Conservation (phyloP, 768 basidiomycete genomes). For the Termitomyces heimii region DNA sequence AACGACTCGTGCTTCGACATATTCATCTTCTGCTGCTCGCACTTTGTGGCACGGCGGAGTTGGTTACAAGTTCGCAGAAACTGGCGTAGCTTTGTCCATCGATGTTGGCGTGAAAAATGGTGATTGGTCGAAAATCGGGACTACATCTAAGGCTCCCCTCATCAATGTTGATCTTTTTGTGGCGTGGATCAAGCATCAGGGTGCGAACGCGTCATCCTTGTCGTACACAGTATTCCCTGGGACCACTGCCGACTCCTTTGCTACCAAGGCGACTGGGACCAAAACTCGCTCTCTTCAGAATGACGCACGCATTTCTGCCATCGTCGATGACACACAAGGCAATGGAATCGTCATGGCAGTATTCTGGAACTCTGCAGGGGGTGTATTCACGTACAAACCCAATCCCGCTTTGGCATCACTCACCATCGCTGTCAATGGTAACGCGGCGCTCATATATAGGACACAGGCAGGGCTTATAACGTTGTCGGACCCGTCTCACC, state of each 20-base stretch:
- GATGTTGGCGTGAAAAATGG: conserved; percentile 42
- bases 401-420: conserved; percentile 18
- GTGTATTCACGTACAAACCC: conserved; percentile 27
- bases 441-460: conserved; percentile 40
- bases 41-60: conserved; percentile 62
- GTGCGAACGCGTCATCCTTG: conserved; percentile 15
- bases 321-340: conserved; percentile 28
- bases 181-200: conserved; percentile 33
- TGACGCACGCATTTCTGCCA: conserved; percentile 33
- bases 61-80: conserved; percentile 36
- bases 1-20: not conserved
- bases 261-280: conserved; percentile 15
- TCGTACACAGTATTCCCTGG: conserved; percentile 40
- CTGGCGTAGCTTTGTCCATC: conserved; percentile 34
- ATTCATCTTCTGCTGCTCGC: conserved; percentile 12
- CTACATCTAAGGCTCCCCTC: conserved; percentile 52
- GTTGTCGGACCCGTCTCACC: conserved; percentile 65
- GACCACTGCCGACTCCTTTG: conserved; percentile 22
- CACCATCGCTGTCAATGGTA: conserved; percentile 32
- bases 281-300: conserved; percentile 23
- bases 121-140: conserved; percentile 59
- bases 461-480: conserved; percentile 38
- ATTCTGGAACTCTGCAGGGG: conserved; percentile 38
- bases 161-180: conserved; percentile 44
- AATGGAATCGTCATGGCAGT: conserved; percentile 30